Conservation (phyloP, 495 filamentous ascomycete genomes). For the Aspergillus ellipticus region DNA sequence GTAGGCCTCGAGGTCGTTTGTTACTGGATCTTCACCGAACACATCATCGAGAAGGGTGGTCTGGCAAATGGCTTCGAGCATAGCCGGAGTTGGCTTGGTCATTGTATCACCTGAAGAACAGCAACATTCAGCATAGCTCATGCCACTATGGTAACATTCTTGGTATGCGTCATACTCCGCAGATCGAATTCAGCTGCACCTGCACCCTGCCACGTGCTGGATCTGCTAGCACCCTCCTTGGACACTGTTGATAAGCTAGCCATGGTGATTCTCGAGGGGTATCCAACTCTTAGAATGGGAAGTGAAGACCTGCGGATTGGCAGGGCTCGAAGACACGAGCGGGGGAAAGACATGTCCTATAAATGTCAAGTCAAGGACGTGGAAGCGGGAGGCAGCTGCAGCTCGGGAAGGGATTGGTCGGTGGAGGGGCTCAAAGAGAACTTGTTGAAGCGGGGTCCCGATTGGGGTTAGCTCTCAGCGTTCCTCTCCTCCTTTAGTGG, state of each 20-base stretch:
- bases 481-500: too few species aligned
- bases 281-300: slow-evolving; percentile 1
- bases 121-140: slow-evolving; percentile 3
- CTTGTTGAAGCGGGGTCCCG: too few species aligned
- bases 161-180: slow-evolving; percentile 19
- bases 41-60: slow-evolving; percentile 76
- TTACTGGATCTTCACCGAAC: slow-evolving; percentile 77
- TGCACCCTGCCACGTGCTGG: slow-evolving; percentile 53
- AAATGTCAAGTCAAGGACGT: neutral
- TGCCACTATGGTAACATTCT: neutral
- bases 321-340: slow-evolving; percentile 15
- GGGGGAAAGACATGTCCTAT: slow-evolving; percentile 12
- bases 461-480: too few species aligned
- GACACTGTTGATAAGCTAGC: slow-evolving; percentile 25
- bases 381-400: neutral
- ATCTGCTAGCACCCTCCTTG: slow-evolving; percentile 20
- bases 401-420: neutral
- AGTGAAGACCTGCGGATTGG: neutral
- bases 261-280: slow-evolving; percentile 17
- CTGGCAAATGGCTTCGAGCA: slow-evolving; percentile 64
- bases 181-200: slow-evolving; percentile 66
- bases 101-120: slow-evolving; percentile 60
- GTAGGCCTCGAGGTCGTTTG: slow-evolving; percentile 65
- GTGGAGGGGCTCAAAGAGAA: too few species aligned
- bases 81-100: slow-evolving; percentile 77